A percentile compares a stretch with the other conserved stretches of the same genome.
Conservation (phyloP, 768 basidiomycete species). For the Phanerochaete carnosa region DNA sequence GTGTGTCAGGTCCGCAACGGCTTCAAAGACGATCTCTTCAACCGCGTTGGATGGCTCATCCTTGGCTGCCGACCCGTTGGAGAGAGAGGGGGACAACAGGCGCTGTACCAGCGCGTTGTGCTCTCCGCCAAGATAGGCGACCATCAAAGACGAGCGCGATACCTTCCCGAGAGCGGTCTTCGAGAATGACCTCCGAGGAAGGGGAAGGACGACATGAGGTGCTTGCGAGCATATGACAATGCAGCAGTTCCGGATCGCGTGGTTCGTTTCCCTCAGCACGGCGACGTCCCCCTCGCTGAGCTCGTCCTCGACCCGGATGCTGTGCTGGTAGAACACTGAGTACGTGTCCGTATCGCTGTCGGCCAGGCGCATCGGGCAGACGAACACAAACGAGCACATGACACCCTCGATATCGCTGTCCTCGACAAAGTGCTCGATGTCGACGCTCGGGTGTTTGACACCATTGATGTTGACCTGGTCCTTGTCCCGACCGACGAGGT, state of each 20-base stretch:
- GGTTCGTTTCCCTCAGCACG: conserved; percentile 21
- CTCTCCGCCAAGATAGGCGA: conserved; percentile 33
- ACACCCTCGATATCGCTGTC: conserved; percentile 30
- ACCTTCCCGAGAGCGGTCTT: conserved; percentile 45
- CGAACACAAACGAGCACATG: conserved; percentile 32
- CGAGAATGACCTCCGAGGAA: conserved; percentile 34
- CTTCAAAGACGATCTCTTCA: conserved; percentile 10
- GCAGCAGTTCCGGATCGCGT: conserved; percentile 23
- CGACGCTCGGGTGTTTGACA: conserved; percentile 36
- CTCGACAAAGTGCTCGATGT: too few relatives aligned
- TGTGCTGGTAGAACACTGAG: conserved; percentile 36
- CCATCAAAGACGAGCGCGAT: conserved; percentile 35
- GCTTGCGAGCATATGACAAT: conserved; percentile 31
- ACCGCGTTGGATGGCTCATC: conserved; percentile 12
- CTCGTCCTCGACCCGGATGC: conserved; percentile 20
- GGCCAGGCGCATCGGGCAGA: conserved; percentile 35
- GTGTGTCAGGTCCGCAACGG: neutral
- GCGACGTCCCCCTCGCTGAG: conserved; percentile 16
- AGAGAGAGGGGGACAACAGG: conserved; percentile 23
- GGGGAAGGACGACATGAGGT: conserved; percentile 37
- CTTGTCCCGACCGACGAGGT: conserved; percentile 38
- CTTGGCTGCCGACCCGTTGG: conserved; percentile 15
- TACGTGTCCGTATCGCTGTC: conserved; percentile 41
- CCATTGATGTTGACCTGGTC: conserved; percentile 40
- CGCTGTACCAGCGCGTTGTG: conserved; percentile 16